These are phyloP conservation scores for Collybia nuda DNA, from an alignment of 768 basidiomycete species.

Conservation along the genomic window DNA sequence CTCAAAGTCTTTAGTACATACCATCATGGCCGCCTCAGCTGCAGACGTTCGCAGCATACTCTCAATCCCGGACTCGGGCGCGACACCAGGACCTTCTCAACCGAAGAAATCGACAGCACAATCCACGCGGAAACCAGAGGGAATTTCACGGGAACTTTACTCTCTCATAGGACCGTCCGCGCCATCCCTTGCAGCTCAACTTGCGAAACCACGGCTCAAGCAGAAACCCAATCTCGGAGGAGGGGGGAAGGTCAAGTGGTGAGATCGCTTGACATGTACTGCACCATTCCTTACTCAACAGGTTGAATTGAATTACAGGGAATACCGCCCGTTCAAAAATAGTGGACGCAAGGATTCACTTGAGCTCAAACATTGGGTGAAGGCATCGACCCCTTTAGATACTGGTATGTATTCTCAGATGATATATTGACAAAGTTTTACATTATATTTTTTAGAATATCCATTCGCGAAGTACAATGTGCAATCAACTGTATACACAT, in stretches of 20 bases:
- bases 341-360: slow-evolving; percentile 65
- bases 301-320: slow-evolving; percentile 46
- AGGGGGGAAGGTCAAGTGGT: slow-evolving; percentile 74
- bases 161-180: slow-evolving; percentile 93
- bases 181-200: slow-evolving; percentile 78
- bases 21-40: slow-evolving; percentile 65
- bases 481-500: slow-evolving; percentile 61
- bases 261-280: background rate
- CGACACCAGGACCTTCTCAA: slow-evolving; percentile 44
- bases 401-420: slow-evolving; percentile 41
- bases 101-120: slow-evolving; percentile 41
- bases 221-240: slow-evolving; percentile 79
- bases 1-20: background rate
- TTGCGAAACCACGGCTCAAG: slow-evolving; percentile 81
- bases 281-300: background rate
- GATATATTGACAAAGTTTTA: background rate
- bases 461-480: slow-evolving; percentile 84
- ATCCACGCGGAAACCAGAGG: slow-evolving; percentile 71
- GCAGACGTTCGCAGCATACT: slow-evolving; percentile 86
- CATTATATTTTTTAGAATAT: slow-evolving; percentile 54
- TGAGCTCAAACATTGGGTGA: slow-evolving; percentile 84
- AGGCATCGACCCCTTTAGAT: slow-evolving; percentile 52
- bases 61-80: slow-evolving; percentile 50
- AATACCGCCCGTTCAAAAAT: slow-evolving; percentile 73
- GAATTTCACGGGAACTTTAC: slow-evolving; percentile 91